Conservation (phyloP, 768 basidiomycete genomes). For the Kwoniella dendrophila region DNA sequence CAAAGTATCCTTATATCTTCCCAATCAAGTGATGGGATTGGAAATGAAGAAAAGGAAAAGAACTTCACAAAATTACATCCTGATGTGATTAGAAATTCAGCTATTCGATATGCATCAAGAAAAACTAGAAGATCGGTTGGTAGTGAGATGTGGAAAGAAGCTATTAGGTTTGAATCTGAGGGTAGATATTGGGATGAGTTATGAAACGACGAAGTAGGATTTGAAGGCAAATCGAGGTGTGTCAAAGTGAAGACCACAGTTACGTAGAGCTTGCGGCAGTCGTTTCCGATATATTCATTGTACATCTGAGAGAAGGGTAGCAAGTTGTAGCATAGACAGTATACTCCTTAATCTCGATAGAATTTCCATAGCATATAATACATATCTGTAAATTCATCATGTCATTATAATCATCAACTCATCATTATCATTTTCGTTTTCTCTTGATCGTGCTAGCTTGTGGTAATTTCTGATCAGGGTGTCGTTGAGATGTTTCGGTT, state of each 20-base stretch:
- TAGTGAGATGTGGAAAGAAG: conserved; percentile 16
- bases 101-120: conserved; percentile 5
- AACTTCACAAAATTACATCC: background rate
- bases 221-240: background rate
- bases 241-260: background rate
- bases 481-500: background rate
- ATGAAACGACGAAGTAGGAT: background rate
- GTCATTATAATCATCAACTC: background rate
- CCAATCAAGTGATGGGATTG: background rate
- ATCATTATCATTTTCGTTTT: background rate
- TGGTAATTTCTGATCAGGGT: background rate
- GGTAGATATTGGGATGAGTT: conserved; percentile 8
- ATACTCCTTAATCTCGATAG: too few relatives aligned
- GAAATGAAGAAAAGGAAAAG: conserved; percentile 1
- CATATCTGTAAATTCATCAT: too few relatives aligned
- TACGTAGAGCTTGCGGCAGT: too few relatives aligned
- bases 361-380: too few relatives aligned
- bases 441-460: too few relatives aligned
- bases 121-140: conserved; percentile 13
- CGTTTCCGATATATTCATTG: too few relatives aligned
- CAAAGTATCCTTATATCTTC: background rate
- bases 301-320: too few relatives aligned
- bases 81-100: conserved; percentile 13
- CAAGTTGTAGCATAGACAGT: too few relatives aligned
- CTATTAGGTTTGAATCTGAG: conserved; percentile 16